Evolutionary conservation across 192 early-diverging fungal species (phyloP).

Genomic region (Glomus cerebriforme): DNA sequence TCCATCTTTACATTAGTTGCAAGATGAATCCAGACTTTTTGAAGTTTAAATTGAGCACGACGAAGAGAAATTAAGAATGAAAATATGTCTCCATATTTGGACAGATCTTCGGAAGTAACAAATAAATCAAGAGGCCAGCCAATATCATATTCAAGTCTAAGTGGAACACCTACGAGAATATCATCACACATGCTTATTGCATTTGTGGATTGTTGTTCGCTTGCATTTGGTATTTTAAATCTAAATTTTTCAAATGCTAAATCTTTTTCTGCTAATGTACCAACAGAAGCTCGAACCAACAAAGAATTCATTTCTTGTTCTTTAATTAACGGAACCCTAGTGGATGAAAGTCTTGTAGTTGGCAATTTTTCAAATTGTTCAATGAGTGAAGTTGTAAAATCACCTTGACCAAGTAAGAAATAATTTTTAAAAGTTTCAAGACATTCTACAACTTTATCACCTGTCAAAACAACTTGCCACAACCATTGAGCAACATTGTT

Average conservation of each 20-base stretch:
- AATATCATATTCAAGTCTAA: slow-evolving; percentile 57
- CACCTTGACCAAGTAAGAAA: slow-evolving; percentile 65
- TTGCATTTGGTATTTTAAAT: slow-evolving; percentile 5
- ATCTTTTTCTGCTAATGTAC: slow-evolving; percentile 44
- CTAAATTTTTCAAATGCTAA: slow-evolving; percentile 31
- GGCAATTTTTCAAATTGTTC: slow-evolving; percentile 51
- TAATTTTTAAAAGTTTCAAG: slow-evolving; percentile 62
- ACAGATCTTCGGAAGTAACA: slow-evolving; percentile 58
- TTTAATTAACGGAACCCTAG: slow-evolving; percentile 28
- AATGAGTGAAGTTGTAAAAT: slow-evolving; percentile 59
- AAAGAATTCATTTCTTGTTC: slow-evolving; percentile 46
- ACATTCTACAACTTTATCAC: slow-evolving; percentile 58
- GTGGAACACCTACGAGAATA: slow-evolving; percentile 53
- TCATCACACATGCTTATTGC: slow-evolving; percentile 44
- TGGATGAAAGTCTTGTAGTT: slow-evolving; percentile 8
- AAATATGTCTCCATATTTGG: slow-evolving; percentile 62
- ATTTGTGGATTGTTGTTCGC: background rate
- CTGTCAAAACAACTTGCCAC: slow-evolving; percentile 67
- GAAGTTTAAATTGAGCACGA: slow-evolving; percentile 55
- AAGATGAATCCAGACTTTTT: slow-evolving; percentile 46
- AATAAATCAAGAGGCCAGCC: slow-evolving; percentile 74
- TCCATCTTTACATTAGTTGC: slow-evolving; percentile 43
- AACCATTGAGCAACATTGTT: slow-evolving; percentile 58
- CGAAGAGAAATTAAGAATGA: slow-evolving; percentile 63
- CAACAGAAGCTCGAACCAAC: slow-evolving; percentile 38